These are phyloP conservation scores for Moesziomyces parantarcticus DNA, from an alignment of 1,284 basidiomycete species.

Conservation along the genomic window DNA sequence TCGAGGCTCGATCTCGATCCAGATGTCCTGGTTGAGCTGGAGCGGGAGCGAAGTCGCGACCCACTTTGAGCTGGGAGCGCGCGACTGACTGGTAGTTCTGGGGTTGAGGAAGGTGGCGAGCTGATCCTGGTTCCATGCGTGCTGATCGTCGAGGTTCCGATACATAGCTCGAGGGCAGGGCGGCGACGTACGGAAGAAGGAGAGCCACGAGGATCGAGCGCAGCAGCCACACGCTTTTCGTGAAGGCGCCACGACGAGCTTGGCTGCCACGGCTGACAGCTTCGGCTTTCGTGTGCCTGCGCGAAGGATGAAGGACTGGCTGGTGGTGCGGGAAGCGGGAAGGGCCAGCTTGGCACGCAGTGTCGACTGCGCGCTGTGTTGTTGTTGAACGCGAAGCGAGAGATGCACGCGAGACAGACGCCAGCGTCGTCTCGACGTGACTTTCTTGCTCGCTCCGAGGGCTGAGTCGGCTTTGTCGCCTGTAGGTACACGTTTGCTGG, in stretches of 20 bases:
- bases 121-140: conserved; percentile 24
- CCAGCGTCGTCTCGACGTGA: conserved; percentile 27
- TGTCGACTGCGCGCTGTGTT: background rate
- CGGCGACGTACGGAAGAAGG: conserved; percentile 37
- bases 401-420: conserved; percentile 37
- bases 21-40: conserved; percentile 27
- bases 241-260: background rate
- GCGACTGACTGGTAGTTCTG: background rate
- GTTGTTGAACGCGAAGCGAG: conserved; percentile 15
- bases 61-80: conserved; percentile 7
- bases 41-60: conserved; percentile 8
- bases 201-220: conserved; percentile 32
- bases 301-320: conserved; percentile 8
- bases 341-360: conserved; percentile 10
- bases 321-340: conserved; percentile 10
- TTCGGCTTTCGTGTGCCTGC: background rate
- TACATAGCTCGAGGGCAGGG: conserved; percentile 18
- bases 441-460: conserved; percentile 5
- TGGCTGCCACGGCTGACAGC: background rate
- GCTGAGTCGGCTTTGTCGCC: conserved; percentile 4
- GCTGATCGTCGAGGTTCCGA: conserved; percentile 18
- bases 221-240: conserved; percentile 22
- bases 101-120: conserved; percentile 17
- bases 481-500: conserved; percentile 9
- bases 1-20: conserved; percentile 27